Conservation (phyloP, 2,329 filamentous ascomycete genomes). For the Fusarium hainanense region DNA sequence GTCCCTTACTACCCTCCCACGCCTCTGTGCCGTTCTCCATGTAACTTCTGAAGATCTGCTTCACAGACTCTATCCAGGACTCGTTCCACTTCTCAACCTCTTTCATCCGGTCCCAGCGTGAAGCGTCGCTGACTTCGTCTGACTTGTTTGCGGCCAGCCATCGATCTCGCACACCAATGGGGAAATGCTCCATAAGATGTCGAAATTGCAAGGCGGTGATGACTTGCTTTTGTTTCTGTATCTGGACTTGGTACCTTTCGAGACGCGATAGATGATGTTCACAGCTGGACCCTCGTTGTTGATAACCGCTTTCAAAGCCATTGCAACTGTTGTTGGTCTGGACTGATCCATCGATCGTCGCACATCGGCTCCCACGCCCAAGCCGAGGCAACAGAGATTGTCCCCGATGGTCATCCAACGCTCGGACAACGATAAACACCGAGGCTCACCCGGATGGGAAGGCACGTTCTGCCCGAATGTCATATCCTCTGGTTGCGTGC, state of each 20-base stretch:
- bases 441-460: too few species aligned
- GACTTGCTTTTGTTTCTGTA: not conserved
- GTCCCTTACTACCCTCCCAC: not conserved
- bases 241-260: not conserved
- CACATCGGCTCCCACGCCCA: too few species aligned
- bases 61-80: not conserved
- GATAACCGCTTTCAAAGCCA: not conserved
- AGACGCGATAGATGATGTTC: not conserved
- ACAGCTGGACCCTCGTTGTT: not conserved
- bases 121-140: not conserved
- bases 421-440: accelerated
- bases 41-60: not conserved
- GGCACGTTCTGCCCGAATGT: too few species aligned
- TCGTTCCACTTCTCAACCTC: not conserved
- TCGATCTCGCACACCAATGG: not conserved
- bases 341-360: accelerated
- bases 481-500: too few species aligned
- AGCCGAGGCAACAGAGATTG: too few species aligned
- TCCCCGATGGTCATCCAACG: too few species aligned
- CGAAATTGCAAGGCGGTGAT: not conserved
- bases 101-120: not conserved
- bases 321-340: too few species aligned
- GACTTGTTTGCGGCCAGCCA: not conserved
- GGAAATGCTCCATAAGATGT: not conserved
- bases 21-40: not conserved